Conservation (phyloP, 208 protist species). For the Zelonia costaricensis region DNA sequence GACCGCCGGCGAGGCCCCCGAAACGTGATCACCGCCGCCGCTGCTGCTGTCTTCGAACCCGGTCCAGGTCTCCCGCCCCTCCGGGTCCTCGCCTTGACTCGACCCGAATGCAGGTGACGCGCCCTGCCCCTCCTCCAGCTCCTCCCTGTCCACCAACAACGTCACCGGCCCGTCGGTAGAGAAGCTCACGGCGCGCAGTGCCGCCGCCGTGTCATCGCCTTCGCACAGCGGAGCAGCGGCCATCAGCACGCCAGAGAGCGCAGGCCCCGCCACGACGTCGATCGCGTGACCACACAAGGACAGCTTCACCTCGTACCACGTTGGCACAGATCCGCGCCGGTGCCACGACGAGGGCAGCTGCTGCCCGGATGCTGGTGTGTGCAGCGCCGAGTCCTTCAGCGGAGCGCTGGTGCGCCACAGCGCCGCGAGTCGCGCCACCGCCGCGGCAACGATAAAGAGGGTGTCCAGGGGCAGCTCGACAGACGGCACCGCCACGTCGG, state of each 20-base stretch:
- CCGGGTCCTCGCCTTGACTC: no score
- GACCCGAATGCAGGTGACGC: background rate
- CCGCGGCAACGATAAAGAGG: background rate
- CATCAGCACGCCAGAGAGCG: background rate
- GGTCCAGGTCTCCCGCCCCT: no score
- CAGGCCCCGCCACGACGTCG: background rate
- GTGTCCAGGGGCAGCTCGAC: background rate
- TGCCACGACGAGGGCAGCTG: no score
- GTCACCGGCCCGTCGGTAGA: conserved; percentile 4
- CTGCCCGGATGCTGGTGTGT: no score
- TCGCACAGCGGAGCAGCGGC: background rate
- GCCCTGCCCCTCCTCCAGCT: background rate
- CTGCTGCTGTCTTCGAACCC: background rate
- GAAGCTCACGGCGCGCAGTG: background rate
- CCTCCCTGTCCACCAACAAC: background rate
- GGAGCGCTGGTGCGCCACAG: no score
- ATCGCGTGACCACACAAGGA: background rate
- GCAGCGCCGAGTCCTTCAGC: no score
- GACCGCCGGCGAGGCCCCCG: background rate
- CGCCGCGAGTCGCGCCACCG: background rate
- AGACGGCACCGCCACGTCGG: background rate
- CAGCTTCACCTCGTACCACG: conserved; percentile 23
- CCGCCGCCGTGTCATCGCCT: background rate
- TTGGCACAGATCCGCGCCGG: background rate
- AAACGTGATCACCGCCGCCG: background rate